Conservation (phyloP, 1,284 basidiomycete genomes). For the Inonotus hispidus region DNA sequence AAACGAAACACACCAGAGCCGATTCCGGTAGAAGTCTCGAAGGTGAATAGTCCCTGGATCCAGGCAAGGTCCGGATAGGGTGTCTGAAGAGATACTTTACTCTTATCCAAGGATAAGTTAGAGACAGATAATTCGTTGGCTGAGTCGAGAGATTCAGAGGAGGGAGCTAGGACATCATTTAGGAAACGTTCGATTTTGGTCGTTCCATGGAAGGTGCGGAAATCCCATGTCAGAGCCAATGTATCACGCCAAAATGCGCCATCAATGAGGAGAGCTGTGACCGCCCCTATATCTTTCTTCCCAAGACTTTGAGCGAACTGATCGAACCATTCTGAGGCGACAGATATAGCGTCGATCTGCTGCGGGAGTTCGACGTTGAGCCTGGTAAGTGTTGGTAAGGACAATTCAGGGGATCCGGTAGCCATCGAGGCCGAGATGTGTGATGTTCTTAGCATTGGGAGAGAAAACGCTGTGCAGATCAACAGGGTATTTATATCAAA, state of each 20-base stretch:
- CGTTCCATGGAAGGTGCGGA: constrained; percentile 31
- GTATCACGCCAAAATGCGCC: constrained; percentile 30
- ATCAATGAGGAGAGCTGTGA: constrained; percentile 18
- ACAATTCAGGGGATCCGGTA: neutral
- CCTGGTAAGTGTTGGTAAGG: constrained; percentile 9
- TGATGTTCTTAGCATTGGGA: too few relatives aligned
- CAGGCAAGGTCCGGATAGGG: constrained; percentile 31
- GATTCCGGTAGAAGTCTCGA: constrained; percentile 28
- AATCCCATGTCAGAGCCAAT: constrained; percentile 29
- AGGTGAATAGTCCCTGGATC: constrained; percentile 31
- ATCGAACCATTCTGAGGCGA: constrained; percentile 12
- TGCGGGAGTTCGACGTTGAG: constrained; percentile 7
- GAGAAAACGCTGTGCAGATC: too few relatives aligned
- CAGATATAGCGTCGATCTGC: constrained; percentile 1
- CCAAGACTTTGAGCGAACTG: constrained; percentile 6
- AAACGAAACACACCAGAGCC: constrained; percentile 30
- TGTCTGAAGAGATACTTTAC: constrained; percentile 19
- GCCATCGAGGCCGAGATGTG: too few relatives aligned
- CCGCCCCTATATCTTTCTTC: constrained; percentile 4
- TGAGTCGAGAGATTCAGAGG: neutral
- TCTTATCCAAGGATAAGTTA: neutral
- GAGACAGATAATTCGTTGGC: neutral
- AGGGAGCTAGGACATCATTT: constrained; percentile 21
- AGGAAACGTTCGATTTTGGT: constrained; percentile 22
- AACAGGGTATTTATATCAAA: too few relatives aligned